A percentile compares a stretch with the other conserved stretches of the same genome.
phyloP scores from a whole-genome alignment of 495 filamentous ascomycete species.

The Letharia lupina region DNA sequence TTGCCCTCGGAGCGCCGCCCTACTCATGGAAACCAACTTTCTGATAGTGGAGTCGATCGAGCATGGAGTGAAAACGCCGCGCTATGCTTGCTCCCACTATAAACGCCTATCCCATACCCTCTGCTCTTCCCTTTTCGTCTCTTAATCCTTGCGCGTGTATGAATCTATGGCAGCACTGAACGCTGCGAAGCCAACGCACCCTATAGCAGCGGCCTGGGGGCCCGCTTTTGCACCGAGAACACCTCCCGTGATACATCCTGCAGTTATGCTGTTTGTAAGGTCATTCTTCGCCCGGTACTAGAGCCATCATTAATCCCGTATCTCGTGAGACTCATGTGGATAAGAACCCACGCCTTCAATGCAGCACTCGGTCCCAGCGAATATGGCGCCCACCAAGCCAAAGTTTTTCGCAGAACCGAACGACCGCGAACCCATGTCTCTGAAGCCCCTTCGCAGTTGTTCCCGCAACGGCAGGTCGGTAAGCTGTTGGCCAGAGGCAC shows the following conservation, averaged over 20 bases:
- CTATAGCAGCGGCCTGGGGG: conserved; percentile 79
- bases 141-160: conserved; percentile 62
- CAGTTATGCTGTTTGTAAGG: conserved; percentile 74
- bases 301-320: not conserved
- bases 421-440: conserved; percentile 82
- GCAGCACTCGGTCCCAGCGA: conserved; percentile 87
- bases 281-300: conserved; percentile 83
- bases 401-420: conserved; percentile 91
- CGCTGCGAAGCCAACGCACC: conserved; percentile 90
- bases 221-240: conserved; percentile 76
- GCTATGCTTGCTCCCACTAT: conserved; percentile 11
- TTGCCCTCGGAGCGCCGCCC: not conserved
- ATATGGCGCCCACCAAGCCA: conserved; percentile 81
- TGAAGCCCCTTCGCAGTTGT: conserved; percentile 76
- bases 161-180: conserved; percentile 93
- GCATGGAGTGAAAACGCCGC: conserved; percentile 4
- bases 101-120: not conserved
- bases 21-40: not conserved
- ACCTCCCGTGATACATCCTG: conserved; percentile 87
- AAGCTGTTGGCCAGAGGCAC: conserved; percentile 53
- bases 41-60: not conserved
- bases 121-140: conserved; percentile 2
- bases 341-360: conserved; percentile 60
- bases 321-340: not conserved
- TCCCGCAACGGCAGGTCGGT: conserved; percentile 67